Evolutionary conservation across 1,284 basidiomycete species (phyloP).

Genomic region (Ceratobasidium sp.): DNA sequence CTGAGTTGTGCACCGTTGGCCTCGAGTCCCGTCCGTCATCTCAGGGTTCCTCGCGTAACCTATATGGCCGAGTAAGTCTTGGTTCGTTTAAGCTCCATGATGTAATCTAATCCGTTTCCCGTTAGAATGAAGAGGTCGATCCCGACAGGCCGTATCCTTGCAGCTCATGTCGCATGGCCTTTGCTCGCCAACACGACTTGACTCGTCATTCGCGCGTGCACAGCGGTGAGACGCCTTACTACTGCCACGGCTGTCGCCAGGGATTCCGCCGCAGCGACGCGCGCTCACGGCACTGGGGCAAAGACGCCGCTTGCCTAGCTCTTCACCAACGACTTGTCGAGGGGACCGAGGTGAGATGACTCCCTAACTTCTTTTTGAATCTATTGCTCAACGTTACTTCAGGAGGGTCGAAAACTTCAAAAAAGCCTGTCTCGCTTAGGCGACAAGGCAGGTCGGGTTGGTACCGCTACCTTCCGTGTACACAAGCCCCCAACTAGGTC

Average conservation of each 20-base stretch:
- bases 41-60: background rate
- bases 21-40: slow-evolving; percentile 11
- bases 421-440: slow-evolving; percentile 34
- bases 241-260: slow-evolving; percentile 74
- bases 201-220: slow-evolving; percentile 76
- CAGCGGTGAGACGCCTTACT: slow-evolving; percentile 69
- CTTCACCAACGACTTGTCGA: slow-evolving; percentile 35
- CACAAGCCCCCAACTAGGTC: slow-evolving; percentile 28
- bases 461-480: slow-evolving; percentile 29
- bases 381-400: slow-evolving; percentile 7
- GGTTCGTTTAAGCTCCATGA: background rate
- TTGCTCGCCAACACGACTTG: slow-evolving; percentile 78
- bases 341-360: slow-evolving; percentile 33
- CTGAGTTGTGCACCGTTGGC: slow-evolving; percentile 9
- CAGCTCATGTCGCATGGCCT: slow-evolving; percentile 70
- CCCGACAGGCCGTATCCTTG: slow-evolving; percentile 73
- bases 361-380: background rate
- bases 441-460: slow-evolving; percentile 36
- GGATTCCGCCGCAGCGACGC: slow-evolving; percentile 78
- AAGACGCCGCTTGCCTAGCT: slow-evolving; percentile 26
- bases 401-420: slow-evolving; percentile 39
- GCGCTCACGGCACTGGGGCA: slow-evolving; percentile 67
- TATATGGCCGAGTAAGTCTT: slow-evolving; percentile 18
- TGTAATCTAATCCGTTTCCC: slow-evolving; percentile 20
- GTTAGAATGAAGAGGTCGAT: slow-evolving; percentile 34